Percentiles rank a stretch among this genome's conserved stretches.
phyloP scores from a whole-genome alignment of 768 basidiomycete species.

The Cantharellus anzutake region DNA sequence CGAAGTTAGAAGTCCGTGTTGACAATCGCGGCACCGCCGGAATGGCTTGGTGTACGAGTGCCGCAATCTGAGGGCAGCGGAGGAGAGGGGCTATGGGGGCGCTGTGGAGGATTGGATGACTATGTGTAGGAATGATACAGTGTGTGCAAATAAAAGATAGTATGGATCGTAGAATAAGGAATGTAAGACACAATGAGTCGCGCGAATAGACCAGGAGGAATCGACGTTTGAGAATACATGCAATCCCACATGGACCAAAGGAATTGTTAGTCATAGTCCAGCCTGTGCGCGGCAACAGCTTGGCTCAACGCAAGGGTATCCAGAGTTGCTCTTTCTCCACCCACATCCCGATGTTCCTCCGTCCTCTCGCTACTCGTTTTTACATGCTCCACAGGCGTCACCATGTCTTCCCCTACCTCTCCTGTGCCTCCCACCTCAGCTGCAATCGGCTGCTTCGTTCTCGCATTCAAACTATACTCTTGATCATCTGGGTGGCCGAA shows the following conservation, averaged over 20 bases:
- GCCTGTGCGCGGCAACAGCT: constrained; percentile 67
- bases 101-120: too few species aligned
- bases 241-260: too few species aligned
- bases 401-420: neutral
- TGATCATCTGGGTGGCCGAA: neutral
- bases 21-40: too few species aligned
- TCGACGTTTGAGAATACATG: neutral
- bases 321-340: constrained; percentile 39
- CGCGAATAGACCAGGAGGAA: neutral
- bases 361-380: neutral
- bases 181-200: neutral
- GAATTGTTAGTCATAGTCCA: constrained; percentile 24
- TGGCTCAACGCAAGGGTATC: constrained; percentile 71
- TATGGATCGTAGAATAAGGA: neutral
- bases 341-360: neutral
- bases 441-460: too few species aligned
- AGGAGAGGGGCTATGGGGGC: too few species aligned
- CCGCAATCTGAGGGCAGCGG: too few species aligned
- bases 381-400: constrained; percentile 47
- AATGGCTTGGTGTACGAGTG: too few species aligned
- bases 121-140: too few species aligned
- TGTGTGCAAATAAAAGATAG: neutral
- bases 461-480: neutral
- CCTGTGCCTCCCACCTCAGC: too few species aligned
- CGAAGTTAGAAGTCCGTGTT: too few species aligned